Base-by-base conservation (phyloP, 208 protist species). In the Acanthamoeba triangularis region DNA sequence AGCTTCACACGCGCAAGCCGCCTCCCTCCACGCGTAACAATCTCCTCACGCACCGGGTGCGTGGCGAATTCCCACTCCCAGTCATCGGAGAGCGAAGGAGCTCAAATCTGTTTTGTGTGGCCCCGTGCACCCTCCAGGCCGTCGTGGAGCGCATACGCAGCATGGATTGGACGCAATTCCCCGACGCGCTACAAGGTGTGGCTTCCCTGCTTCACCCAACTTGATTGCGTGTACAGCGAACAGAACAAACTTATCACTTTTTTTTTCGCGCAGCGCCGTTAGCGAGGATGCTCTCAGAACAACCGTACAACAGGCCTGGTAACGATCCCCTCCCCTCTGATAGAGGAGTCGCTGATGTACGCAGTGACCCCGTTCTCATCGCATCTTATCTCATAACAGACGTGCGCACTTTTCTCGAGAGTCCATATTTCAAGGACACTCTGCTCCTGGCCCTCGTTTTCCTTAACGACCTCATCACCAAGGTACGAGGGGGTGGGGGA, bases 391-490 rank as follows among this genome's bases (percentile, higher is more conserved):
- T 78, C 69, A 11, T 23, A 59, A 1, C 49, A 88, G 80, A 88
- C 16, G 80, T 65, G 52, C 37, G 28, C 2, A 61, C 41, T 35
- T 88, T 88, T 59, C 49, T 88, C 10, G 49, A 63, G 25, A 88
- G 80, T 18, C 28, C 41, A 2, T 88, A 88, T 47, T 88, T 88
- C 80, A 88, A 88, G 30, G 80, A 88, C 44, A 88, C 80, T 20
- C 47, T 88, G 23, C 41, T 88, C 80, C 80, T 88, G 0, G 28
- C 80, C 3, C 49, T 88, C 16, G 52, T 88, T 6, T 88, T 65
- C 44, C 80, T 88, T 18, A 88, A 88, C 28, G 80, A 88, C 47
- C 80, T 65, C 49, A 88, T 65, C 80, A 88, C 52, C 25, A 80
- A 80, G 72, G 72, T 80, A 49, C 44, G 44, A 2, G 52, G 3